Evolutionary conservation across 1,284 basidiomycete genomes (phyloP), one percentile per base, ranked within the genome.

Genomic region (Cystobasidiaceae sp.): DNA sequence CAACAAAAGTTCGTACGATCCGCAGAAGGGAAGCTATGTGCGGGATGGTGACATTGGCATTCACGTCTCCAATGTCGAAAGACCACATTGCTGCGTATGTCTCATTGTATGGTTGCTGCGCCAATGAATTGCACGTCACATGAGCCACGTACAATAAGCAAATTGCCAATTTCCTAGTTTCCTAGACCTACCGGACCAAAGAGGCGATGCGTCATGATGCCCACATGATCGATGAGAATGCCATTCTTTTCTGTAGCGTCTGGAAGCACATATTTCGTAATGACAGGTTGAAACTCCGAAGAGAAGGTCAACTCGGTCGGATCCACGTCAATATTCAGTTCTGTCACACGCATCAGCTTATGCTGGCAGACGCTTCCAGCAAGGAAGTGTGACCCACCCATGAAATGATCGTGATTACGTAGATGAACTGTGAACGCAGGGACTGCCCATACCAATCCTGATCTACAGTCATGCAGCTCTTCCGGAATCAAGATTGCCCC

Each of bases 61-160:
- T 84, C 45, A 90, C 73, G 43, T 81, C 76, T 1, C 88, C 88
- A 25, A 90, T 46, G 21, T 78, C 78, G 46, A 92, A 82, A 72
- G 93, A 89, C 93, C 92, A 96, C 4, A 93, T 82, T 74, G 91
- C 94, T 7, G 93, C 79, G 73, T 96, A 96, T 0, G 90, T 87
- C 0, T 87, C 79, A 0, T 87, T 88, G n/a, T 83, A 82, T 2
- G 92, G 92, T 65, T 85, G 84, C 9, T 59, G 28, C 9, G 9
- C 8, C 13, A 48, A 23, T 48, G 13, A n/a, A n/a, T n/a, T n/a
- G 23, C 11, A n/a, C 8, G 28, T 4, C 27, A 11, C 4, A 30
- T 8, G 23, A 46, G 32, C 19, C 21, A n/a, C 27, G 23, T 21
- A 17, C 15, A 25, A 15, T 33, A 11, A 27, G 4, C 30, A 19